Base-by-base conservation (phyloP, 257 asterid species). In the Gentiana dahurica region DNA sequence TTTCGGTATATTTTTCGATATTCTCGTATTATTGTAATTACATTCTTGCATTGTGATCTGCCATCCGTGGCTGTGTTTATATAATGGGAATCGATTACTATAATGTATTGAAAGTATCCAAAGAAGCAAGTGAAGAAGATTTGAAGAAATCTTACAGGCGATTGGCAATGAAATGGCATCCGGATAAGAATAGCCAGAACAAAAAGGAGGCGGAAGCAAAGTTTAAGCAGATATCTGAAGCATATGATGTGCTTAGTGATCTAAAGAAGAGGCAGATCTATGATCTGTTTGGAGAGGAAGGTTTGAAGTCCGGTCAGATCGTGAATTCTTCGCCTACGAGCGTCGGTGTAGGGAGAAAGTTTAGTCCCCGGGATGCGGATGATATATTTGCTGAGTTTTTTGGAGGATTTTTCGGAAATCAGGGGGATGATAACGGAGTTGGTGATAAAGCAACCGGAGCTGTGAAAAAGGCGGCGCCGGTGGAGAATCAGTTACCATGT, bases 121-220 rank as follows among this genome's bases (percentile, higher is more conserved):
- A 68, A 37, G 69, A 75, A 53, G 95, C 95, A 2, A 71, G 76
- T 32, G 97, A 81, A 7, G 99, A 85, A 56, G 97, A 88, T 55
- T 52, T 92, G 60, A 88, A 86, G 89, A 92, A 68, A 73, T 79
- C 99, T 1, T 92, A 85, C 80, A 80, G 77, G 83, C 77, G 79
- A 48, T 56, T 92, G 66, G 99, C 95, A 10, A 92, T 92, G 99
- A 88, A 81, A 52, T 88, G 94, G 95, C 99, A 92, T 65, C 99
- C 99, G 46, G 99, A 92, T 50, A 92, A 88, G 87, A 85, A 92
- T 65, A 75, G 75, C 10, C 82, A 74, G 48, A 83, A 81, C 80
- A 76, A 81, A 3, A 66, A 75, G 60, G 86, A 75, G 61, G 94
- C 97, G 0, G 99, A 92, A 85, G 97, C 93, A 3, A 92, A 85